Evolutionary conservation across 345 rosid species (phyloP).

Genomic region (Reutealis trisperma): DNA sequence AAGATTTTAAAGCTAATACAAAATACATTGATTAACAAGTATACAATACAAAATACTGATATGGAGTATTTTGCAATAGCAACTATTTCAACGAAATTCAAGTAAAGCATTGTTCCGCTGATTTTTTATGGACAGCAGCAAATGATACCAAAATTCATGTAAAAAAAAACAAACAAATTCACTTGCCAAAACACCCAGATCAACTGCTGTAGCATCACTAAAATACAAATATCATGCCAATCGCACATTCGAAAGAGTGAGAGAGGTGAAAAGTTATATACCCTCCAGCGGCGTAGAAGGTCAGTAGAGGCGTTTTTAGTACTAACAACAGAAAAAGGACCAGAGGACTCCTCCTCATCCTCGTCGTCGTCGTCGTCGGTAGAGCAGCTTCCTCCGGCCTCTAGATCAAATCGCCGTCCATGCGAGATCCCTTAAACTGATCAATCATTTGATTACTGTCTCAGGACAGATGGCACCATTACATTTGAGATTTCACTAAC

Average conservation of each 20-base stretch:
- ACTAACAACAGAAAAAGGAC: conserved; percentile 25
- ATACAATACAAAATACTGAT: no score
- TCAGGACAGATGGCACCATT: conserved; percentile 40
- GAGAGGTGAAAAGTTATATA: not conserved
- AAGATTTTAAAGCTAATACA: no score
- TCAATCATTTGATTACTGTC: conserved; percentile 25
- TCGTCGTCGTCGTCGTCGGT: not conserved
- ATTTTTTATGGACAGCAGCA: no score
- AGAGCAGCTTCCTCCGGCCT: conserved; percentile 13
- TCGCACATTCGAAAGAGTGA: not conserved
- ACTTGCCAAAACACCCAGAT: not conserved
- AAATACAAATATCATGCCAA: no score
- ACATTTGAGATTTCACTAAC: not conserved
- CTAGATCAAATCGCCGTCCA: conserved; percentile 19
- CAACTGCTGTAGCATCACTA: no score
- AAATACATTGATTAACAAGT: no score
- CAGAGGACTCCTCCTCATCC: no score
- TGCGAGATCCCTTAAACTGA: conserved; percentile 17
- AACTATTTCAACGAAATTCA: no score
- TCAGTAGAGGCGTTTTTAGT: conserved; percentile 31
- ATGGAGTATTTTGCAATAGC: no score
- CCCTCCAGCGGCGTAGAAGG: conserved; percentile 38
- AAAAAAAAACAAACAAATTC: conserved; percentile 11
- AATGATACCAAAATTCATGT: no score
- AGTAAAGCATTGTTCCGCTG: no score